These are phyloP conservation scores for Patellaria atrata DNA, from an alignment of 495 filamentous ascomycete genomes.

Conservation along the genomic window DNA sequence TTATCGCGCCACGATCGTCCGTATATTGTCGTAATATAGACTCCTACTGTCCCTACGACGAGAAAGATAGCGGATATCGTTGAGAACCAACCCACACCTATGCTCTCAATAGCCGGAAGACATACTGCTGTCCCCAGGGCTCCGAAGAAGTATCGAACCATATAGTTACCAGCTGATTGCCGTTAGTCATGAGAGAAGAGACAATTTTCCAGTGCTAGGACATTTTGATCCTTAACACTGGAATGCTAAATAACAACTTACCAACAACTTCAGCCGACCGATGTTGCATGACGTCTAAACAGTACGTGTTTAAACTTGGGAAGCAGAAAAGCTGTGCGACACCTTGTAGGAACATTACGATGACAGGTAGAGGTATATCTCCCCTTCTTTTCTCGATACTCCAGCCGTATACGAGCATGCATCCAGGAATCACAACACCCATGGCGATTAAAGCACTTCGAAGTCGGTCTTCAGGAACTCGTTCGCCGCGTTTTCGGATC, in stretches of 20 bases:
- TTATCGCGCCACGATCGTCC: slow-evolving; percentile 40
- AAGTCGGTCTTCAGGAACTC: slow-evolving; percentile 56
- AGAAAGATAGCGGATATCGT: slow-evolving; percentile 38
- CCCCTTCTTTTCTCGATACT: slow-evolving; percentile 50
- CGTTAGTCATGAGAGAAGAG: not conserved
- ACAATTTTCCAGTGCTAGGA: not conserved
- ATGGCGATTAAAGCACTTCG: slow-evolving; percentile 46
- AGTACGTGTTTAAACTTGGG: slow-evolving; percentile 60
- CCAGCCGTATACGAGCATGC: slow-evolving; percentile 61
- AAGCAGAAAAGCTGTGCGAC: slow-evolving; percentile 61
- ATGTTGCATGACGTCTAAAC: slow-evolving; percentile 57
- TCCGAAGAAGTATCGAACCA: slow-evolving; percentile 54
- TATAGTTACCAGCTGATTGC: slow-evolving; percentile 58
- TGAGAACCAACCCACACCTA: slow-evolving; percentile 48
- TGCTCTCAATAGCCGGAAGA: slow-evolving; percentile 47
- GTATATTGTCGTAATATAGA: slow-evolving; percentile 35
- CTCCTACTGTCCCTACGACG: slow-evolving; percentile 31
- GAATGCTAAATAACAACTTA: slow-evolving; percentile 9
- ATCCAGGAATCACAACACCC: slow-evolving; percentile 44
- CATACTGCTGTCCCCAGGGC: slow-evolving; percentile 51
- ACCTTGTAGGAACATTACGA: slow-evolving; percentile 58
- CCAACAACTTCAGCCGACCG: slow-evolving; percentile 49
- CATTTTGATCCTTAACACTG: too few species aligned
- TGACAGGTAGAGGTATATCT: slow-evolving; percentile 50
- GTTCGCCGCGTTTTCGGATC: slow-evolving; percentile 41